Conservation (phyloP, 2,329 filamentous ascomycete genomes). For the Leptographium radiaticola region DNA sequence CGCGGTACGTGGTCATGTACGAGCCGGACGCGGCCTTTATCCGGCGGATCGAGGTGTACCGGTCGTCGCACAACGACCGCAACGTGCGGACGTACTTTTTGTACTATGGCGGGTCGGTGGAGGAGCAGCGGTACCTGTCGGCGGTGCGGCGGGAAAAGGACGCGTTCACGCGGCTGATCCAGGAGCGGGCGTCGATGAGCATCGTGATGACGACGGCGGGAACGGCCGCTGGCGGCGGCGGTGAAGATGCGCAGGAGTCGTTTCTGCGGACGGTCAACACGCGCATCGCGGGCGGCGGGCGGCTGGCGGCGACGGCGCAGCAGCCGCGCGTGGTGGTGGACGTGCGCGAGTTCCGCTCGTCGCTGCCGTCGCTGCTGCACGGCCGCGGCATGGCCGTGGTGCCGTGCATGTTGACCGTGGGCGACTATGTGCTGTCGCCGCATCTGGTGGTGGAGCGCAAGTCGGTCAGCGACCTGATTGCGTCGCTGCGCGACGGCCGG, state of each 20-base stretch:
- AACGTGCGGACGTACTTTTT: conserved; percentile 92
- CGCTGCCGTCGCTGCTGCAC: conserved; percentile 80
- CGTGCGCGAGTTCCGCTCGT: conserved; percentile 90
- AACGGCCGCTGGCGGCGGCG: conserved; percentile 27
- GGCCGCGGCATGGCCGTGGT: conserved; percentile 79
- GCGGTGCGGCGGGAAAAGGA: conserved; percentile 92
- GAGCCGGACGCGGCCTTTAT: conserved; percentile 94
- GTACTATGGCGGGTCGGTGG: conserved; percentile 88
- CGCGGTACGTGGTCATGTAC: conserved; percentile 96
- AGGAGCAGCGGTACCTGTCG: conserved; percentile 87
- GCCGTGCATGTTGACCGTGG: conserved; percentile 91
- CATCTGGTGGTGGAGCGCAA: conserved; percentile 91
- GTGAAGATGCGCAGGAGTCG: conserved; percentile 74
- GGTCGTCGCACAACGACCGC: conserved; percentile 80
- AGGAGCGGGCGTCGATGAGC: conserved; percentile 87
- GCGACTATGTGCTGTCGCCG: conserved; percentile 88
- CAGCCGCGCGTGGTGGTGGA: conserved; percentile 89
- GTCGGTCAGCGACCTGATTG: conserved; percentile 79
- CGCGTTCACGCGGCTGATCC: conserved; percentile 86
- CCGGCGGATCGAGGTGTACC: conserved; percentile 85
- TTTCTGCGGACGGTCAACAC: conserved; percentile 96
- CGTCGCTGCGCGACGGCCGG: conserved; percentile 81
- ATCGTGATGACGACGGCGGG: conserved; percentile 64
- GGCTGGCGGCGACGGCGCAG: conserved; percentile 68
- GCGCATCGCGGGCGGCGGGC: conserved; percentile 84